Evolutionary conservation across 805 yeast genomes (phyloP).

Genomic region (Ogataea neopini): DNA sequence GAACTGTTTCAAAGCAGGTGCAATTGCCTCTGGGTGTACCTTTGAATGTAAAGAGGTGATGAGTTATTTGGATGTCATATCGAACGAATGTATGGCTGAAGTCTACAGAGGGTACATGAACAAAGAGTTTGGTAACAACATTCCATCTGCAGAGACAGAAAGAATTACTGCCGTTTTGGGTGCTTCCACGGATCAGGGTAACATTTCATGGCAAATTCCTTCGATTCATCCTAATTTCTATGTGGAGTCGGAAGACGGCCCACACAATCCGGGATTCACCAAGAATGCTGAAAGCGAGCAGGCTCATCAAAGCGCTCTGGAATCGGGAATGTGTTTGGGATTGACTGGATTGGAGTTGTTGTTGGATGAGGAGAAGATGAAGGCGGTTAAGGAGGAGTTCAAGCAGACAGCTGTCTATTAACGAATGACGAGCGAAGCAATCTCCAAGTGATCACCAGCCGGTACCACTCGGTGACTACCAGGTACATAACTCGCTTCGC

Average conservation of each 20-base stretch:
- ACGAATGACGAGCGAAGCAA: background rate
- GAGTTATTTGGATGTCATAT: conserved; percentile 27
- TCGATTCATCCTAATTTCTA: conserved; percentile 26
- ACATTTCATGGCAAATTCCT: conserved; percentile 28
- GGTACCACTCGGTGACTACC: no score
- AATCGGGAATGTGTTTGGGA: conserved; percentile 24
- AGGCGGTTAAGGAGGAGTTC: conserved; percentile 13
- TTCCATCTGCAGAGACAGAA: conserved; percentile 14
- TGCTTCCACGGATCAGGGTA: conserved; percentile 30
- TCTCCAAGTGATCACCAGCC: background rate
- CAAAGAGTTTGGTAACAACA: conserved; percentile 11
- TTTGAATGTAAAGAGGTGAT: conserved; percentile 34
- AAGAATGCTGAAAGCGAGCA: conserved; percentile 17
- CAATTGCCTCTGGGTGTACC: conserved; percentile 35
- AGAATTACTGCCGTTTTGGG: conserved; percentile 18
- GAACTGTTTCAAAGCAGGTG: conserved; percentile 30
- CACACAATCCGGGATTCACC: conserved; percentile 27
- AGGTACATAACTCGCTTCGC: background rate
- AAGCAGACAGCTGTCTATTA: no score
- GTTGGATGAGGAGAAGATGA: conserved; percentile 15
- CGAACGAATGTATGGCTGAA: conserved; percentile 24
- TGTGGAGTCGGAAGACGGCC: conserved; percentile 22
- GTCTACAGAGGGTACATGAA: conserved; percentile 21
- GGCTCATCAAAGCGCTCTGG: conserved; percentile 20
- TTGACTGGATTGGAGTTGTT: conserved; percentile 23